Percentiles rank a stretch among this genome's conserved stretches.
phyloP scores from a whole-genome alignment of 352 stramenopile species.

The Globisporangium irregulare region DNA sequence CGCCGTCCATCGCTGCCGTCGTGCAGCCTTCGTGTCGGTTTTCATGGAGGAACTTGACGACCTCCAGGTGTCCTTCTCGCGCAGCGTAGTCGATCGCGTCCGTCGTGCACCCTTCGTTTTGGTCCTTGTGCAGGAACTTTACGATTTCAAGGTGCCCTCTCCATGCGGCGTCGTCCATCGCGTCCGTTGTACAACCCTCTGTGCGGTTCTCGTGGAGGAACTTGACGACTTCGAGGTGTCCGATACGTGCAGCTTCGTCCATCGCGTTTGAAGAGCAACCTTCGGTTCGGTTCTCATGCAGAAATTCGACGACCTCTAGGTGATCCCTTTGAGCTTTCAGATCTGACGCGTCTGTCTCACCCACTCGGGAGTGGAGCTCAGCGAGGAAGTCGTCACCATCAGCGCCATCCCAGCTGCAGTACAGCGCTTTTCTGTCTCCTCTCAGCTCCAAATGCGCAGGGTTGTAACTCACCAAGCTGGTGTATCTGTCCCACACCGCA shows the following conservation, averaged over 20 bases:
- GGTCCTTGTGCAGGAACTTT: neutral
- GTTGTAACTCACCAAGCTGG: neutral
- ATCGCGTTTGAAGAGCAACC: neutral
- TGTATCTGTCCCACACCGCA: neutral
- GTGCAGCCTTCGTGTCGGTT: neutral
- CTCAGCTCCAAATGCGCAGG: neutral
- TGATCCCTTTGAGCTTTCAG: neutral
- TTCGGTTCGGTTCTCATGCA: slow-evolving; percentile 3
- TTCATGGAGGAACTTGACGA: neutral
- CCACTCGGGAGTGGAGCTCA: neutral
- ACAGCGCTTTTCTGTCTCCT: neutral
- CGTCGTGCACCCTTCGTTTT: neutral
- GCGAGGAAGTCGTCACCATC: neutral
- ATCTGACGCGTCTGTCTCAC: neutral
- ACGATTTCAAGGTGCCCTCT: neutral
- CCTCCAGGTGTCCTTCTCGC: neutral
- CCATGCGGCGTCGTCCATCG: neutral
- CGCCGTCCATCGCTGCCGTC: neutral
- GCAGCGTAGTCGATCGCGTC: neutral
- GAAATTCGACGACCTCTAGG: neutral
- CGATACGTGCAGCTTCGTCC: neutral
- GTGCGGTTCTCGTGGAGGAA: slow-evolving; percentile 3
- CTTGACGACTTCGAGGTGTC: slow-evolving; percentile 2
- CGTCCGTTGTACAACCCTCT: neutral
- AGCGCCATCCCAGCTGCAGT: neutral